phyloP scores from a whole-genome alignment of 2,329 filamentous ascomycete species.

The Hypoxylon sp. region DNA sequence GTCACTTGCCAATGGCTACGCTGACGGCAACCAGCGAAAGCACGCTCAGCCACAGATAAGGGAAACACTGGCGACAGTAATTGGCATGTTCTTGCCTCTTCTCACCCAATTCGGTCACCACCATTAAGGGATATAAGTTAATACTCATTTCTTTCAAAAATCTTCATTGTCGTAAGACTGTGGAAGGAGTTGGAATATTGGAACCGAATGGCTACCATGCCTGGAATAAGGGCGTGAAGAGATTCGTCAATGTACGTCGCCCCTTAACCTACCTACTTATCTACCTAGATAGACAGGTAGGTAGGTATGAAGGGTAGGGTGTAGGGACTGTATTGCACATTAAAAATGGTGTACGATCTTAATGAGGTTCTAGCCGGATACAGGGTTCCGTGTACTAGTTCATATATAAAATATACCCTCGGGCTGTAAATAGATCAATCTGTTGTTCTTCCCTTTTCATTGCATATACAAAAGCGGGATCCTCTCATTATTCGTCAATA shows the following conservation, averaged over 20 bases:
- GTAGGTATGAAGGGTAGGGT: too few species aligned
- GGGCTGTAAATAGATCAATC: conserved; percentile 38
- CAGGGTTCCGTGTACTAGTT: conserved; percentile 18
- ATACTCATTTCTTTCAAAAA: conserved; percentile 23
- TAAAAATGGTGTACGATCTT: conserved; percentile 21
- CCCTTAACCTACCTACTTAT: conserved; percentile 4
- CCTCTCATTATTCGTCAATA: conserved; percentile 2
- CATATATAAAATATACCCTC: conserved; percentile 40
- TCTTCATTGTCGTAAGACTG: conserved; percentile 29
- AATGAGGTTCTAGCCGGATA: conserved; percentile 20
- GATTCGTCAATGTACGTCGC: neutral
- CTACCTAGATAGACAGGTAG: neutral
- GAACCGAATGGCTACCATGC: conserved; percentile 22
- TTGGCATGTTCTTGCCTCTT: conserved; percentile 82
- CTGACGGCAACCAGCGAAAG: conserved; percentile 66
- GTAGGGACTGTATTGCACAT: conserved; percentile 20
- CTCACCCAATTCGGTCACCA: conserved; percentile 84
- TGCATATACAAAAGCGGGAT: conserved; percentile 5
- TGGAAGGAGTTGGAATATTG: conserved; percentile 32
- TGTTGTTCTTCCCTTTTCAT: conserved; percentile 7
- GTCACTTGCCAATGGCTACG: conserved; percentile 65
- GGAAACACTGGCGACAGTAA: conserved; percentile 77
- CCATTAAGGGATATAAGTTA: conserved; percentile 59
- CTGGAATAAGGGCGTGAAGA: conserved; percentile 14
- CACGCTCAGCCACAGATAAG: conserved; percentile 71